These are phyloP conservation scores for Penicillium bialowiezense DNA, from an alignment of 495 filamentous ascomycete species.

Conservation along the genomic window DNA sequence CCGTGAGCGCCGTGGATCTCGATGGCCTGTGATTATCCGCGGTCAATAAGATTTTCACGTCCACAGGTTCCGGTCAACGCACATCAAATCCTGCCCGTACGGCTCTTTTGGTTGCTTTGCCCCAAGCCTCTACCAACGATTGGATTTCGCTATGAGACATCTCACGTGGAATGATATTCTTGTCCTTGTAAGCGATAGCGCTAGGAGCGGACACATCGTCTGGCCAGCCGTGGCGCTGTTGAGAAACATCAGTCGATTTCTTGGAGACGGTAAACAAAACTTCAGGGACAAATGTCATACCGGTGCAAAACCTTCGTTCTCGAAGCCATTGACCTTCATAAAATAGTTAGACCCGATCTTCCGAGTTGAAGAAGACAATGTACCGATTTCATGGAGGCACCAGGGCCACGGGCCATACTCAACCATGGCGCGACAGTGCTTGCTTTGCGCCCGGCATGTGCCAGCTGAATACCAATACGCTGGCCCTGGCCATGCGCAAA, in stretches of 20 bases:
- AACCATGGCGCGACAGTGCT: conserved; percentile 54
- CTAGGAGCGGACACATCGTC: conserved; percentile 21
- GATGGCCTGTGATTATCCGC: too few relatives aligned
- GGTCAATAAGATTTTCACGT: too few relatives aligned
- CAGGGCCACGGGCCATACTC: too few relatives aligned
- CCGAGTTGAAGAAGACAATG: too few relatives aligned
- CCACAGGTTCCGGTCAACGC: too few relatives aligned
- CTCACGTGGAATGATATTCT: conserved; percentile 10
- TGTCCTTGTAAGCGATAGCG: conserved; percentile 27
- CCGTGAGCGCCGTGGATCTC: conserved; percentile 58
- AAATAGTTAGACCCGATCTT: too few relatives aligned
- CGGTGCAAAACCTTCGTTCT: too few relatives aligned
- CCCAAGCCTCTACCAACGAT: conserved; percentile 42
- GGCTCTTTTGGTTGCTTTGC: conserved; percentile 48
- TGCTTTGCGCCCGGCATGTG: conserved; percentile 62
- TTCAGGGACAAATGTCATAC: too few relatives aligned
- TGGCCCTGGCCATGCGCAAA: conserved; percentile 58
- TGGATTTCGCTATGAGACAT: conserved; percentile 53
- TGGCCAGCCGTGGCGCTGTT: conserved; percentile 27
- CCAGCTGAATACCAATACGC: conserved; percentile 59
- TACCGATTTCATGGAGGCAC: too few relatives aligned
- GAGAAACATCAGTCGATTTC: too few relatives aligned
- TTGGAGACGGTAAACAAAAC: too few relatives aligned
- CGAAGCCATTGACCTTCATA: too few relatives aligned
- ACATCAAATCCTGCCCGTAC: conserved; percentile 53